Evolutionary conservation across 352 stramenopile species (phyloP), one percentile per base, ranked within the genome.

Genomic region (Phytopythium mirpurense): DNA sequence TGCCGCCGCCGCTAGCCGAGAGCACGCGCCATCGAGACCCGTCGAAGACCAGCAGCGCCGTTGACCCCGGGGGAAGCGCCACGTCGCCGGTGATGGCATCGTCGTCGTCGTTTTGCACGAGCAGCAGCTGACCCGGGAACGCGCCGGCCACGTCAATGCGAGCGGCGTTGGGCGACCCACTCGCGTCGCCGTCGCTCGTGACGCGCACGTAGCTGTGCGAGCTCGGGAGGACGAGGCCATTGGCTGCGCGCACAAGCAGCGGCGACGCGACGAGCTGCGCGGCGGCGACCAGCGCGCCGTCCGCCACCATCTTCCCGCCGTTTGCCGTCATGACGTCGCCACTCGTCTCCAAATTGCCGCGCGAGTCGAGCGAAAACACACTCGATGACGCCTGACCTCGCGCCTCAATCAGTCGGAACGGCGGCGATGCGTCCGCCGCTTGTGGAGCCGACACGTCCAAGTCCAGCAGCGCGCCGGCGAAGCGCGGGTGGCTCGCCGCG

Each of bases 51-150:
- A 80, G 87, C 42, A 90, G 78, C 16, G 82, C 78, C 14, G 75
- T 71, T 18, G 74, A 59, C 7, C 56, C 54, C 0, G 78, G 58
- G n/a, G 74, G 75, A 19, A 89, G 67, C 18, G 59, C 78, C 8
- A 90, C 35, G 8, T 82, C 71, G 9, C 75, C 75, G 18, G 62
- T 42, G 0, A 92, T 59, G 18, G 44, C 43, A 29, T 90, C 58
- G 23, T 78, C 74, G 58, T 90, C 82, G 24, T 85, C 72, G 54
- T 90, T 92, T 54, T 92, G 82, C 27, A 92, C 63, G 16, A 92
- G 63, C 27, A 92, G 66, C 9, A 92, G 58, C 44, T 92, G 82
- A 2, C 82, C 82, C 21, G 66, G 63, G 21, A 70, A 70, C 1
- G 82, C 76, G 5, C 65, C 47, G 5, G 61, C 34, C 35, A 40